Evolutionary conservation across 352 stramenopile genomes (phyloP).

Genomic region (Pythium graminicola): DNA sequence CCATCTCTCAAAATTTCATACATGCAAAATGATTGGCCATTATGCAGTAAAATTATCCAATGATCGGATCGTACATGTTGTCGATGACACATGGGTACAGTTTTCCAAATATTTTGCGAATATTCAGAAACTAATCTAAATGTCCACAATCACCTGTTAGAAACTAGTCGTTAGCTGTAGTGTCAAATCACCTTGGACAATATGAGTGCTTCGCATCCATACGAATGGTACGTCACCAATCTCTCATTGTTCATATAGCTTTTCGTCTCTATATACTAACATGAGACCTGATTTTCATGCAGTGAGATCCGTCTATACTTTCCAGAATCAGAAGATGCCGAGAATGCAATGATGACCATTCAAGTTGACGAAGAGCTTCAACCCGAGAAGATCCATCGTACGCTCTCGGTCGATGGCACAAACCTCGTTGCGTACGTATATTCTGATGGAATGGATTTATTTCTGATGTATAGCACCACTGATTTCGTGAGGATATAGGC

Average conservation of each 20-base stretch:
- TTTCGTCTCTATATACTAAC: background rate
- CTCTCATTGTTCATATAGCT: background rate
- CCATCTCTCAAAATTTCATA: constrained; percentile 1
- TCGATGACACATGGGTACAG: constrained; percentile 11
- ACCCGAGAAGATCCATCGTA: constrained; percentile 78
- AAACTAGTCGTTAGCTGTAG: constrained; percentile 8
- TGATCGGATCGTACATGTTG: too few species aligned
- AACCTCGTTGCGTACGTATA: constrained; percentile 66
- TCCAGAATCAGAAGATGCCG: constrained; percentile 51
- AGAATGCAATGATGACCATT: constrained; percentile 72
- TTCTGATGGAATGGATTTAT: background rate
- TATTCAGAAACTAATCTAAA: too few species aligned
- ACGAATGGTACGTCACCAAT: constrained; percentile 50
- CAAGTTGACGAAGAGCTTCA: constrained; percentile 84
- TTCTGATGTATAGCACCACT: too few species aligned
- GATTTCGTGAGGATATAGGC: too few species aligned
- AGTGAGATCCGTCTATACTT: constrained; percentile 67
- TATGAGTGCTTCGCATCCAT: constrained; percentile 57
- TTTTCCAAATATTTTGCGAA: background rate
- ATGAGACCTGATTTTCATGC: background rate
- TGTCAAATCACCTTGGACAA: background rate
- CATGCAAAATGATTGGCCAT: too few species aligned
- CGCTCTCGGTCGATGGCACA: constrained; percentile 47
- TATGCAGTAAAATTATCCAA: too few species aligned
- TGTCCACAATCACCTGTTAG: too few species aligned